These are phyloP conservation scores for Taxillus chinensis DNA, from an alignment of 164 flowering plant genomes.

Conservation along the genomic window DNA sequence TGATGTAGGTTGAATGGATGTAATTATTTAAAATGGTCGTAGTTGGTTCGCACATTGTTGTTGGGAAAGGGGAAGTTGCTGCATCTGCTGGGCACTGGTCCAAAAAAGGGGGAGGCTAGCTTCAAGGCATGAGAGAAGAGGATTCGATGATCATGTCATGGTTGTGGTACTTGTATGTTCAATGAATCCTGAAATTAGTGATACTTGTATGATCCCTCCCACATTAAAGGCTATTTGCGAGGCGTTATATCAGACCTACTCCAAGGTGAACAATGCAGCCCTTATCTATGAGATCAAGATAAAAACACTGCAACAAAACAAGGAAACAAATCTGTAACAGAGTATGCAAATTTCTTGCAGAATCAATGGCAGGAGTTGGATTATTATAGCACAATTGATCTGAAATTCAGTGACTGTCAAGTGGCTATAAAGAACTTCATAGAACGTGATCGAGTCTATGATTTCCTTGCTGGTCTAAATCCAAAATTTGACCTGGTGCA, in stretches of 20 bases:
- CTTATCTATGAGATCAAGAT: conserved; percentile 9
- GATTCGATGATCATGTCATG: conserved; percentile 6
- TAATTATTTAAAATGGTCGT: too few species aligned
- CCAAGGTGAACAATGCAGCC: conserved; percentile 11
- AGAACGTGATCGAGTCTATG: conserved; percentile 8
- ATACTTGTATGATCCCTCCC: background rate
- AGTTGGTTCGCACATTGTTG: too few species aligned
- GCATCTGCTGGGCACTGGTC: too few species aligned
- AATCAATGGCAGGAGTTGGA: conserved; percentile 3
- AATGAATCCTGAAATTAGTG: background rate
- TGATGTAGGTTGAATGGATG: too few species aligned
- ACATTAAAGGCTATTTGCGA: conserved; percentile 12
- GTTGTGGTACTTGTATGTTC: background rate
- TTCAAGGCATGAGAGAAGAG: conserved; percentile 1
- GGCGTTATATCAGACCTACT: background rate
- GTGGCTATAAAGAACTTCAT: background rate
- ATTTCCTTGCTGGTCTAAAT: conserved; percentile 7
- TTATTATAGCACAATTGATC: background rate
- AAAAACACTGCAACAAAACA: conserved; percentile 2
- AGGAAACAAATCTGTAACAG: background rate
- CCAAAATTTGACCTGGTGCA: conserved; percentile 7
- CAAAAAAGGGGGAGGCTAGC: too few species aligned
- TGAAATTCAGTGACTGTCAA: conserved; percentile 4
- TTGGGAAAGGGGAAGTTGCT: too few species aligned
- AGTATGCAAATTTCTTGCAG: conserved; percentile 4